Evolutionary conservation across 768 basidiomycete species (phyloP).

Genomic region (Serendipita sp.): DNA sequence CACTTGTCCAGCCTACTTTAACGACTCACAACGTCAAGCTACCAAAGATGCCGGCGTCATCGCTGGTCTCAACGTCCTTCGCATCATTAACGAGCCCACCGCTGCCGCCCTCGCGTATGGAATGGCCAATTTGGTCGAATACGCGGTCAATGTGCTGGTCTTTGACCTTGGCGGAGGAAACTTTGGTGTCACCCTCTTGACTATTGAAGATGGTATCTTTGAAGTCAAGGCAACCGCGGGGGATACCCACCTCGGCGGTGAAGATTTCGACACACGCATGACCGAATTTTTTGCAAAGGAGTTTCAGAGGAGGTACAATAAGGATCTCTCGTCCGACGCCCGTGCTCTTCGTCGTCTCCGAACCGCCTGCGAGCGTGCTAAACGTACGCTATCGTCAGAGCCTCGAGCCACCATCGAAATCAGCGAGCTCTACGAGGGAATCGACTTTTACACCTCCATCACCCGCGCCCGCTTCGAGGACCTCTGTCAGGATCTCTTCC

Average conservation of each 20-base stretch:
- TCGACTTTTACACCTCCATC: constrained; percentile 34
- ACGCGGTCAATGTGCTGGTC: constrained; percentile 27
- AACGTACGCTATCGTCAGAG: constrained; percentile 39
- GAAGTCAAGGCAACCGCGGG: constrained; percentile 26
- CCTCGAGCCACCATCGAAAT: constrained; percentile 33
- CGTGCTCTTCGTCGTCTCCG: constrained; percentile 29
- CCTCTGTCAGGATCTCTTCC: constrained; percentile 37
- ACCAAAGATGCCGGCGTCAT: constrained; percentile 34
- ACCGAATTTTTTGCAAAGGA: constrained; percentile 32
- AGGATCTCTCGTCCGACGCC: too few species aligned
- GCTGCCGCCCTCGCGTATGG: constrained; percentile 35
- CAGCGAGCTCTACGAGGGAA: constrained; percentile 35
- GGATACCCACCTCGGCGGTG: constrained; percentile 30
- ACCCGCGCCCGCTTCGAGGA: constrained; percentile 40
- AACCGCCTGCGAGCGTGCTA: constrained; percentile 37
- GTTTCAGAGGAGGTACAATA: too few species aligned
- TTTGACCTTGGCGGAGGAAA: constrained; percentile 30
- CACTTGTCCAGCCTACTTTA: constrained; percentile 34
- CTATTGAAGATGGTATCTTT: constrained; percentile 28
- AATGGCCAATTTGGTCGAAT: constrained; percentile 27
- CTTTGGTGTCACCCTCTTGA: constrained; percentile 27
- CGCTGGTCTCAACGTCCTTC: constrained; percentile 31
- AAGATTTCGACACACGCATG: constrained; percentile 30
- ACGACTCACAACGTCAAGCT: constrained; percentile 32
- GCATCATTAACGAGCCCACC: constrained; percentile 36